Percentiles rank a stretch among this genome's conserved stretches.
Conservation (phyloP, 2,329 filamentous ascomycete genomes). For the Didymella pinodella region DNA sequence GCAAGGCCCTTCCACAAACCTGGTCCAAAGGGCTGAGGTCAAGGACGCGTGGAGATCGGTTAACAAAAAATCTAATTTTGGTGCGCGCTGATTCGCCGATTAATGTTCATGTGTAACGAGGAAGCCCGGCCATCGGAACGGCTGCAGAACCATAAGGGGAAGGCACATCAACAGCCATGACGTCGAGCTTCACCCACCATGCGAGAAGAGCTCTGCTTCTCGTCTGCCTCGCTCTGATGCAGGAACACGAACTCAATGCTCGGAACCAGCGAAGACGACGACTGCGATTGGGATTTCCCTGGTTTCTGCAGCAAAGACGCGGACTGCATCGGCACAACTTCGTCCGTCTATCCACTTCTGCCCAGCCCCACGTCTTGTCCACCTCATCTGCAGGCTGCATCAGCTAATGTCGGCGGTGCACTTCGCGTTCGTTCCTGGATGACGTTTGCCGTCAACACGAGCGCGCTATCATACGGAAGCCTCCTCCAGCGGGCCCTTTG, state of each 20-base stretch:
- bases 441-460: conserved; percentile 11
- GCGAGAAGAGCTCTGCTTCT: neutral
- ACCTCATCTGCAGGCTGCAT: conserved; percentile 12
- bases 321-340: conserved; percentile 28
- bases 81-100: conserved; percentile 12
- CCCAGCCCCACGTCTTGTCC: conserved; percentile 25
- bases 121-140: conserved; percentile 3
- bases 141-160: conserved; percentile 5
- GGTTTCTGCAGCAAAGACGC: conserved; percentile 28
- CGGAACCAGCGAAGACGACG: neutral
- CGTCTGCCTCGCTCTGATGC: conserved; percentile 12
- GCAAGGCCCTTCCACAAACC: conserved; percentile 9
- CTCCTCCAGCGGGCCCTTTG: conserved; percentile 3
- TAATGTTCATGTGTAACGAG: neutral
- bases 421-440: conserved; percentile 12
- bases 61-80: conserved; percentile 11
- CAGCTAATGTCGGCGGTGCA: conserved; percentile 9
- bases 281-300: conserved; percentile 7
- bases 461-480: conserved; percentile 10
- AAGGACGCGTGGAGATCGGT: conserved; percentile 13
- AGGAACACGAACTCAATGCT: conserved; percentile 9
- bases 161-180: conserved; percentile 6
- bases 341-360: conserved; percentile 25
- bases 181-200: neutral
- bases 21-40: conserved; percentile 16